Base-by-base conservation (phyloP, 176 grass and related monocot genomes). In the Oryza rufipogon region DNA sequence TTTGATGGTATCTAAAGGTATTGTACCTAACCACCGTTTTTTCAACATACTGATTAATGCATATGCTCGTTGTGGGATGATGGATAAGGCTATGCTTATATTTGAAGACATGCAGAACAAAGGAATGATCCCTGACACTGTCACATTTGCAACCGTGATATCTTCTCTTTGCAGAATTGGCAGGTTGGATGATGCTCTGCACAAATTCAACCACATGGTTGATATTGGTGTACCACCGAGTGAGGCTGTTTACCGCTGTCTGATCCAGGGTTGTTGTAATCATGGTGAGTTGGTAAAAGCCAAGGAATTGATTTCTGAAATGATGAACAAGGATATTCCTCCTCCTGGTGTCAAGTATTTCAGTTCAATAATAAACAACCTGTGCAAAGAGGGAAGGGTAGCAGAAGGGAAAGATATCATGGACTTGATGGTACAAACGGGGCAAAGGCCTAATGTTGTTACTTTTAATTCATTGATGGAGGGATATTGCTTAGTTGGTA, bases 211-310 rank as follows among this genome's bases (percentile, higher is more conserved):
- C 10, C 2, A 70, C 13, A 81, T 89, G 88, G 13, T 23, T 52
- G 42, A 38, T 49, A 15, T 54, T 15, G 79, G 78, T 7, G 0
- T 76, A 49, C 4, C 54, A 23, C 78, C 72, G 0, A 4, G 10
- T 42, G 19, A 11, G 25, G 11, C 25, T 36, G 1, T 76, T 19
- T 90, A 86, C 45, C 0, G 0, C 0, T 56, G 39, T n/a, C 28
- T 86, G 3, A 32, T 90, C 42, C 81, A 33, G n/a, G 74, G 61
- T 11, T 76, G 47, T 33, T 92, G 72, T 69, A 56, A n/a, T 9
- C 45, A 66, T 20, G 79, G 90, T 74, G 39, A 64, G 71, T 86
- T 83, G 77, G 16, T 65, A 12, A 86, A 85, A 54, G 78, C 87
- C 9, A 61, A 44, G 20, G 83, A 86, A 47, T 54, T 92, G 42